Evolutionary conservation across 208 protist species (phyloP).

Genomic region (Trypanosoma lewisi): DNA sequence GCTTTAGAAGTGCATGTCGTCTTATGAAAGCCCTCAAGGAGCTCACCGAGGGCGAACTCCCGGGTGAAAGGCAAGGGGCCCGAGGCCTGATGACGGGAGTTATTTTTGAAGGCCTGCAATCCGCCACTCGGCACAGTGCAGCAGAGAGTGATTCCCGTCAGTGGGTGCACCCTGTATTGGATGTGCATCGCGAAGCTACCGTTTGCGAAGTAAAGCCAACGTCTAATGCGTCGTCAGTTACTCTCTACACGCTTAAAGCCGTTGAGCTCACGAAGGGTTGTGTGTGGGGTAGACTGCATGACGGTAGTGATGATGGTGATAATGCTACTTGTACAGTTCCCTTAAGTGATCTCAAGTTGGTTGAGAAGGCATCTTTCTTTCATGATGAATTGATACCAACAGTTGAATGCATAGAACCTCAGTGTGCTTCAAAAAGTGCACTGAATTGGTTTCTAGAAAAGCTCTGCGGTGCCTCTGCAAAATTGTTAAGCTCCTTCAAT

Average conservation of each 20-base stretch:
- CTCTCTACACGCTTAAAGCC: constrained; percentile 10
- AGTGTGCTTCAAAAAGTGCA: constrained; percentile 34
- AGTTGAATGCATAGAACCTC: constrained; percentile 34
- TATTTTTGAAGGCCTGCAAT: constrained; percentile 42
- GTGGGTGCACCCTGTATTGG: constrained; percentile 36
- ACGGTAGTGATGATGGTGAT: background rate
- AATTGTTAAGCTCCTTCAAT: constrained; percentile 23
- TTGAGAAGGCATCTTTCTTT: constrained; percentile 24
- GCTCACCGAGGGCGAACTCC: constrained; percentile 6
- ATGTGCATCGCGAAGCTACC: constrained; percentile 26
- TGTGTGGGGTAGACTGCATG: background rate
- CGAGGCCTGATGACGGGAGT: constrained; percentile 31
- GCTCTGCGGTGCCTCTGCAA: constrained; percentile 30
- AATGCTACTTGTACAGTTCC: constrained; percentile 11
- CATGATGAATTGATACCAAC: constrained; percentile 34
- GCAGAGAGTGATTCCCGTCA: background rate
- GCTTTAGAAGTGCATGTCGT: constrained; percentile 10
- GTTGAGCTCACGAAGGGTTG: constrained; percentile 4
- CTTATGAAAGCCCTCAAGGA: background rate
- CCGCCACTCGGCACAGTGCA: background rate
- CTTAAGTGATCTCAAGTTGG: constrained; percentile 22
- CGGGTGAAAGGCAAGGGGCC: constrained; percentile 1
- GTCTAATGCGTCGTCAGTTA: background rate
- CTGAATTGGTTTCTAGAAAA: constrained; percentile 37
- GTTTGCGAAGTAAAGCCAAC: background rate